These are phyloP conservation scores for Oldenlandia corymbosa DNA, from an alignment of 257 asterid genomes.

Conservation along the genomic window DNA sequence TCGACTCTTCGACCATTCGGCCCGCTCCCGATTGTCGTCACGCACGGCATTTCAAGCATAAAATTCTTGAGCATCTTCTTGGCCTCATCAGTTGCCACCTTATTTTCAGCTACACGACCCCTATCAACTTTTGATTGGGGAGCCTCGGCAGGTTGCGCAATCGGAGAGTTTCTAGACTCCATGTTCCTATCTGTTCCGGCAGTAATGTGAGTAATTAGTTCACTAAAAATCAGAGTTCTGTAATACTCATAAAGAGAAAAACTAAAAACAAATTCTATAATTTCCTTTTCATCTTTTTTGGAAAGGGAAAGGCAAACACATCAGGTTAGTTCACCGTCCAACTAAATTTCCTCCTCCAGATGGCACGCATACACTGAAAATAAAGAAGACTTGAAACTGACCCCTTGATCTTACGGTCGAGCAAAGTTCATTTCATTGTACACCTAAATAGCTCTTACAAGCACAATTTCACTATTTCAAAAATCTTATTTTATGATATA, in stretches of 20 bases:
- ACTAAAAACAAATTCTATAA: no score
- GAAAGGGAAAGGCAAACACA: background rate
- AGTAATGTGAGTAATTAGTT: background rate
- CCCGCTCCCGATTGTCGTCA: conserved; percentile 49
- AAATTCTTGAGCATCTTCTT: conserved; percentile 23
- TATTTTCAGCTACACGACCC: conserved; percentile 9
- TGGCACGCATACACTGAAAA: background rate
- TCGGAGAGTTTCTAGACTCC: conserved; percentile 14
- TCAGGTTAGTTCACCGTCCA: background rate
- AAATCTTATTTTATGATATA: no score
- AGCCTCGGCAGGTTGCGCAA: no score
- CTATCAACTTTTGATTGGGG: conserved; percentile 15
- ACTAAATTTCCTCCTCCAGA: background rate
- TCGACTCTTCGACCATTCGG: conserved; percentile 46
- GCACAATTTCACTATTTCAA: no score
- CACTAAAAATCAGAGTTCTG: no score
- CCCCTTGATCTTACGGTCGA: no score
- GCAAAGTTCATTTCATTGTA: no score
- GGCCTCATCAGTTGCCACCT: conserved; percentile 8
- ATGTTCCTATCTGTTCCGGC: conserved; percentile 5
- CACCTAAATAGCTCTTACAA: no score
- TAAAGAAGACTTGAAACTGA: background rate
- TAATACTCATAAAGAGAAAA: no score
- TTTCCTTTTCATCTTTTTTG: no score
- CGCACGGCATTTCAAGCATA: conserved; percentile 63